phyloP scores from a whole-genome alignment of 163 green algal species.

The Scenedesmus sp. region DNA sequence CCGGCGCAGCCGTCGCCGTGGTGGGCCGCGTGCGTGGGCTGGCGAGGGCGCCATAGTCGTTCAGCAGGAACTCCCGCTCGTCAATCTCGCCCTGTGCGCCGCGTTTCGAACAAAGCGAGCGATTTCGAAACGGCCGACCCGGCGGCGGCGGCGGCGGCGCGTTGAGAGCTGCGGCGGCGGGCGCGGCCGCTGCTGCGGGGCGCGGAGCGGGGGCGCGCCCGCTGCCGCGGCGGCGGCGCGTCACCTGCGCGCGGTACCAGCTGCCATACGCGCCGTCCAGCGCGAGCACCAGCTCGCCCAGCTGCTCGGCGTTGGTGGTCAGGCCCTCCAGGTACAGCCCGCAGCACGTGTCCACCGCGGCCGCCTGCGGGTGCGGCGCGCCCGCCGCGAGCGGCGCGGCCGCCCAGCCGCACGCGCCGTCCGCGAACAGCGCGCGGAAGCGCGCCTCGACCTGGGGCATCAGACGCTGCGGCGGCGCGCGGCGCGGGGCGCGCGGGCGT shows the following conservation, averaged over 20 bases:
- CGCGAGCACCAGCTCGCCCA: constrained; percentile 28
- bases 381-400: neutral
- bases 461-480: constrained; percentile 33
- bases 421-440: constrained; percentile 26
- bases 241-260: constrained; percentile 10
- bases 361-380: constrained; percentile 13
- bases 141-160: too few species aligned
- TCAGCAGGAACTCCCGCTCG: constrained; percentile 57
- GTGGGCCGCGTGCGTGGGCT: constrained; percentile 45
- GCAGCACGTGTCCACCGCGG: constrained; percentile 25
- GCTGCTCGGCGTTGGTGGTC: neutral
- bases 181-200: too few species aligned
- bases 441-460: constrained; percentile 57
- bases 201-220: too few species aligned
- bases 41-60: constrained; percentile 48
- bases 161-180: too few species aligned
- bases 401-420: constrained; percentile 23
- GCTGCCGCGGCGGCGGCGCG: too few species aligned
- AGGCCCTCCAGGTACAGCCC: constrained; percentile 11
- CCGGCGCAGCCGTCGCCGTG: too few species aligned
- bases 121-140: too few species aligned
- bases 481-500: constrained; percentile 15
- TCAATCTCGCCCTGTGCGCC: constrained; percentile 58
- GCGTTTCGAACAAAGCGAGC: too few species aligned
- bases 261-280: constrained; percentile 49